These are phyloP conservation scores for Candida pseudocylindracea DNA, from an alignment of 1,139 yeast genomes.

Conservation along the genomic window DNA sequence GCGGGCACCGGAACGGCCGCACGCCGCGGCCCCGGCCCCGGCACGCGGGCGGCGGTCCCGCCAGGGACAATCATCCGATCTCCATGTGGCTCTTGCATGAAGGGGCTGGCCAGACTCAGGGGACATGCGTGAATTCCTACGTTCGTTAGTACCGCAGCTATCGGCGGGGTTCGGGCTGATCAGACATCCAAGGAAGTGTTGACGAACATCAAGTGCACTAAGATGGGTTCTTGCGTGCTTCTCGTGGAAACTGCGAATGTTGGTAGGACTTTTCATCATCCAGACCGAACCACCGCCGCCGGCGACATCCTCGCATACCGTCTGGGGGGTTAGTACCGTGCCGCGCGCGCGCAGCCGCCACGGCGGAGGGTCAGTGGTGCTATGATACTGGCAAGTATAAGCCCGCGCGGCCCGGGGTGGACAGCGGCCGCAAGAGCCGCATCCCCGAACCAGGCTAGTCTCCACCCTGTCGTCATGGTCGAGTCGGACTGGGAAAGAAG, in stretches of 20 bases:
- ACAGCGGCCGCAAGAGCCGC: neutral
- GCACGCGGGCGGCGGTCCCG: no score
- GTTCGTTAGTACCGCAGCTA: neutral
- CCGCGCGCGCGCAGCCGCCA: neutral
- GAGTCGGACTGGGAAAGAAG: conserved; percentile 71
- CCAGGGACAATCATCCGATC: no score
- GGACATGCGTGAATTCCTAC: no score
- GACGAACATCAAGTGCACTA: neutral
- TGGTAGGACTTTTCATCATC: neutral
- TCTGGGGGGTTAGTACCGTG: neutral
- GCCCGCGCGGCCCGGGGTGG: neutral
- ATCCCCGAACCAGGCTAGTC: conserved; percentile 5
- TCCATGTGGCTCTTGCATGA: no score
- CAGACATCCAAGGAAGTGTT: neutral
- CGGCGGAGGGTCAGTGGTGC: neutral
- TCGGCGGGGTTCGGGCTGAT: neutral
- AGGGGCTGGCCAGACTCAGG: no score
- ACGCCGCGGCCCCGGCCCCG: no score
- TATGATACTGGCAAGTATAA: neutral
- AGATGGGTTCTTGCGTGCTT: neutral
- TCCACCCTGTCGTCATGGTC: conserved; percentile 75
- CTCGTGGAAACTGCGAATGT: neutral
- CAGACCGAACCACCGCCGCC: no score
- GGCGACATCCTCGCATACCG: neutral
- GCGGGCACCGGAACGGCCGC: no score